Evolutionary conservation across 176 grass and related monocot species (phyloP).

Genomic region (Musa troglodytarum): DNA sequence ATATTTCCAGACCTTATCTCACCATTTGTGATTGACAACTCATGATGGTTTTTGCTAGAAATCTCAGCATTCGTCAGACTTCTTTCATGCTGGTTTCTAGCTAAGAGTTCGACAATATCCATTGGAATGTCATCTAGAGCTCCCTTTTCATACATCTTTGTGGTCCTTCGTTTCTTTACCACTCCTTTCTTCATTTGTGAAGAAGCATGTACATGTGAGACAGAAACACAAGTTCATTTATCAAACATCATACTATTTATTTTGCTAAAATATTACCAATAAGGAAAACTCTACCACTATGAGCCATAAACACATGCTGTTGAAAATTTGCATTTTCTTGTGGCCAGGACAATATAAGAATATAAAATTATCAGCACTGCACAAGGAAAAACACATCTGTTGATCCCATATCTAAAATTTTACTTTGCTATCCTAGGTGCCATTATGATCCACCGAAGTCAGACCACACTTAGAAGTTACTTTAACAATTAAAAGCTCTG

Average conservation of each 20-base stretch:
- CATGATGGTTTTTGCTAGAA: constrained; percentile 16
- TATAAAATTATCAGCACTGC: not conserved
- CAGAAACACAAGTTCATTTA: not conserved
- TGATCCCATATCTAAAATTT: not conserved
- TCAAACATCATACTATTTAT: not conserved
- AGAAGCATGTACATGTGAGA: not conserved
- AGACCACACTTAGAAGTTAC: too few relatives aligned
- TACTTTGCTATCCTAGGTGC: not conserved
- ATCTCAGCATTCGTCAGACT: constrained; percentile 20
- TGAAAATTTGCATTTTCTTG: not conserved
- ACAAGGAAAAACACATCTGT: not conserved
- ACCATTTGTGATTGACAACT: constrained; percentile 7
- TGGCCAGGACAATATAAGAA: not conserved
- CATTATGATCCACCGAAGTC: not conserved
- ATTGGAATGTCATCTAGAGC: constrained; percentile 66
- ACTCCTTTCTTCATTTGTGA: constrained; percentile 7
- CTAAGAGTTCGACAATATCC: constrained; percentile 91
- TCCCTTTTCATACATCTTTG: constrained; percentile 19
- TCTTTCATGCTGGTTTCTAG: constrained; percentile 48
- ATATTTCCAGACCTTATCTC: constrained; percentile 27
- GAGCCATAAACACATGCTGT: not conserved
- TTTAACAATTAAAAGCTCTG: too few relatives aligned
- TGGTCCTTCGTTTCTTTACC: constrained; percentile 25
- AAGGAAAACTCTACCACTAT: not conserved
- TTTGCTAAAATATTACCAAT: not conserved